Conservation (phyloP, 306 rosid species). For the Vigna hirtella region DNA sequence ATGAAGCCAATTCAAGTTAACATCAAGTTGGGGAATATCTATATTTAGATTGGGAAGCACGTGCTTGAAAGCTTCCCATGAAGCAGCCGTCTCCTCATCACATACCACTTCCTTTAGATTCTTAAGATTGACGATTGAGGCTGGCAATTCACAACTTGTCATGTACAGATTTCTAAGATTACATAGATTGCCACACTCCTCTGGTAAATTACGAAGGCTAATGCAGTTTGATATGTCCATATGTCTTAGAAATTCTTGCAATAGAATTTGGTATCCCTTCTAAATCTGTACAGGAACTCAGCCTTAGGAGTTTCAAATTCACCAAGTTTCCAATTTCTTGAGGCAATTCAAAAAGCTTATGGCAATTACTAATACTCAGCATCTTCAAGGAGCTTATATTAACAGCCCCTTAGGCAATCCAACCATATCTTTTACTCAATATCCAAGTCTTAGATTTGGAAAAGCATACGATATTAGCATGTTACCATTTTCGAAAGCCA, state of each 20-base stretch:
- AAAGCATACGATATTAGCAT: constrained; percentile 46
- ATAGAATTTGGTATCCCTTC: constrained; percentile 53
- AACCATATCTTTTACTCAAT: constrained; percentile 56
- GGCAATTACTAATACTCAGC: constrained; percentile 65
- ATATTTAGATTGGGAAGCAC: constrained; percentile 34
- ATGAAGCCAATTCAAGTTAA: constrained; percentile 18
- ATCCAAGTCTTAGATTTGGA: constrained; percentile 58
- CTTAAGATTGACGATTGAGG: constrained; percentile 45
- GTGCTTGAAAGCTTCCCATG: constrained; percentile 44
- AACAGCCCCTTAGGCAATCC: constrained; percentile 50
- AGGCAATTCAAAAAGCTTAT: constrained; percentile 58
- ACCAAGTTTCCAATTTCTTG: constrained; percentile 50
- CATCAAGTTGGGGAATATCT: constrained; percentile 7
- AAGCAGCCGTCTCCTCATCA: constrained; percentile 58
- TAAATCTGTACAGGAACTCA: constrained; percentile 67
- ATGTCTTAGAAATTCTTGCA: constrained; percentile 41
- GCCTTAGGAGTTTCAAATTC: constrained; percentile 58
- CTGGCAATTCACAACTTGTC: constrained; percentile 56
- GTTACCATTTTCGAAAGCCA: constrained; percentile 44
- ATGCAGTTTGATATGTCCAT: constrained; percentile 71
- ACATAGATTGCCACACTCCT: constrained; percentile 47
- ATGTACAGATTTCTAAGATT: constrained; percentile 51
- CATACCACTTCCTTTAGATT: constrained; percentile 56
- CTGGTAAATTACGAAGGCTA: constrained; percentile 56
- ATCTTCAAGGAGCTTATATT: constrained; percentile 44